These are phyloP conservation scores for Neurospora sp. DNA, from an alignment of 495 filamentous ascomycete species.

Conservation along the genomic window DNA sequence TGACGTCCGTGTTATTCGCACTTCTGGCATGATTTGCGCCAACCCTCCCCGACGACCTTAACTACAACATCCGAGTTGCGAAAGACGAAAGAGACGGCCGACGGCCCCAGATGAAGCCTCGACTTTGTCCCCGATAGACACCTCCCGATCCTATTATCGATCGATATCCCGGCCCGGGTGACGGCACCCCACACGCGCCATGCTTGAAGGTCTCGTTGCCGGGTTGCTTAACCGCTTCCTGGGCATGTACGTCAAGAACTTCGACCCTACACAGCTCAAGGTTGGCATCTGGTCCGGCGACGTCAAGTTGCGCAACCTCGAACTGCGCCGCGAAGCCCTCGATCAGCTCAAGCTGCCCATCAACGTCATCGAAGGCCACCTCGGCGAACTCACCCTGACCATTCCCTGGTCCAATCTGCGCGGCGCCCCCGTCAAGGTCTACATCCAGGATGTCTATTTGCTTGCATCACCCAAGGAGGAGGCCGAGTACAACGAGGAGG, in stretches of 20 bases:
- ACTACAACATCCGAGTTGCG: background rate
- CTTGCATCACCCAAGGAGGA: conserved; percentile 91
- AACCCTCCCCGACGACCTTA: background rate
- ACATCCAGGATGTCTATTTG: conserved; percentile 93
- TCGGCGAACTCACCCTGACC: conserved; percentile 77
- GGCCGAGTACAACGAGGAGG: conserved; percentile 81
- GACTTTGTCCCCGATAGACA: conserved; percentile 15
- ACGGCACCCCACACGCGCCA: conserved; percentile 39
- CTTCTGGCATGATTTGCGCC: conserved; percentile 6
- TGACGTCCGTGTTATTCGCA: background rate
- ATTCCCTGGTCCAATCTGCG: conserved; percentile 96
- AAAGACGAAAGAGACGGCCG: background rate
- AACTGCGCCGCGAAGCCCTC: conserved; percentile 86
- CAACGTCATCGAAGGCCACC: conserved; percentile 91
- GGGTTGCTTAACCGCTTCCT: conserved; percentile 96
- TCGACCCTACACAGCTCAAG: conserved; percentile 91
- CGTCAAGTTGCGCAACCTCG: conserved; percentile 83
- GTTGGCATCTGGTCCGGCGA: conserved; percentile 98
- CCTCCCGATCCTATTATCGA: conserved; percentile 5
- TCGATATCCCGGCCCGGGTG: conserved; percentile 38
- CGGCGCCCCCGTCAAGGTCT: conserved; percentile 86
- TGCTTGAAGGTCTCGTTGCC: conserved; percentile 62
- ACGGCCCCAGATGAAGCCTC: conserved; percentile 24
- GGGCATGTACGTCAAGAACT: conserved; percentile 99
- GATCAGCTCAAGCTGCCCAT: conserved; percentile 92